Evolutionary conservation across 768 basidiomycete species (phyloP).

Genomic region (Lenzites betulinus): DNA sequence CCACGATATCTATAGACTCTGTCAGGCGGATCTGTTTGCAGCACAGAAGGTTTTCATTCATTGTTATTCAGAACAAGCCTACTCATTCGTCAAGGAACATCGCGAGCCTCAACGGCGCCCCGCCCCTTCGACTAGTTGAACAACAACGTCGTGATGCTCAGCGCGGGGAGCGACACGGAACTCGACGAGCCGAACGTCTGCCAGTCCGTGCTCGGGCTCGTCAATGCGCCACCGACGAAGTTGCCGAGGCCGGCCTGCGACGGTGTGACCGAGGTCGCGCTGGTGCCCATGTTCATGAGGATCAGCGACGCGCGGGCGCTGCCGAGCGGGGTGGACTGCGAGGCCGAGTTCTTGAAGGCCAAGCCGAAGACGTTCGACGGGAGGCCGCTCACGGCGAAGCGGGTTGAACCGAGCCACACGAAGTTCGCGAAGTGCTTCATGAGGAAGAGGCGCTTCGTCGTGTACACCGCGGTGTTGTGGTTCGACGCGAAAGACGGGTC

Average conservation of each 20-base stretch:
- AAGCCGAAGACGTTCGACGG: conserved; percentile 8
- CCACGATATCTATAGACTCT: too few relatives aligned
- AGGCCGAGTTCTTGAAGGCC: background rate
- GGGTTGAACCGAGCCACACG: conserved; percentile 11
- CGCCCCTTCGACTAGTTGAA: background rate
- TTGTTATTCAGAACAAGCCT: too few relatives aligned
- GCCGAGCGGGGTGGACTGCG: conserved; percentile 3
- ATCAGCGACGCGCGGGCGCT: conserved; percentile 8
- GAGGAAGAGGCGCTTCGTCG: conserved; percentile 27
- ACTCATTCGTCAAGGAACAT: too few relatives aligned
- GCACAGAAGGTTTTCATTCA: too few relatives aligned
- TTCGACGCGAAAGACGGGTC: conserved; percentile 36
- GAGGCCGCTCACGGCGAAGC: conserved; percentile 8
- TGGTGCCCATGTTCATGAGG: conserved; percentile 9
- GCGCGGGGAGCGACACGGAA: conserved; percentile 1
- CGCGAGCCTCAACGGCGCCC: background rate
- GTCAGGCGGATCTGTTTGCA: too few relatives aligned
- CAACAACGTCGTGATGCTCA: conserved; percentile 10
- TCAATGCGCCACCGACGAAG: conserved; percentile 7
- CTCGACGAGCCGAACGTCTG: conserved; percentile 5
- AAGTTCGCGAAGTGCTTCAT: conserved; percentile 28
- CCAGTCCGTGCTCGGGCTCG: conserved; percentile 7
- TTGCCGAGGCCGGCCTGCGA: conserved; percentile 3
- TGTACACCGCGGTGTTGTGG: conserved; percentile 22
- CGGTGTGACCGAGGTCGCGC: background rate